Evolutionary conservation across 106 monocot genomes (phyloP), one percentile per base, ranked within the genome.

Genomic region (Platanthera guangdongensis): DNA sequence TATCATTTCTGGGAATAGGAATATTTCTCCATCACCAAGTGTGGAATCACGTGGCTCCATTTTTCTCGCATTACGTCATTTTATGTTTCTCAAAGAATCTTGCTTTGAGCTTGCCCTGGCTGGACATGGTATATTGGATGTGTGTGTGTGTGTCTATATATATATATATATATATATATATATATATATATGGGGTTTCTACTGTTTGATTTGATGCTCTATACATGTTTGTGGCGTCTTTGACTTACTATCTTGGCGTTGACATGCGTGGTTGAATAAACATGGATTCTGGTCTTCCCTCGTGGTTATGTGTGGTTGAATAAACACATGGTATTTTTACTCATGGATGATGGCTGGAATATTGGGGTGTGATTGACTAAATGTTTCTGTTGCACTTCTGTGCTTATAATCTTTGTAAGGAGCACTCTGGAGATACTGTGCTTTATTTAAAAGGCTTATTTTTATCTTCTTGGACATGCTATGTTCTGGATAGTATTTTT

Each of bases 111-210:
- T 28, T n/a, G 32, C 65, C 3, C 13, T 49, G 51, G 22, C 14
- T 52, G 55, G 51, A 39, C 39, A 21, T 75, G 25, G 55, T 46
- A 32, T 75, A 57, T 22, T 75, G 74, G 74, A 53, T 75, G 52
- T 75, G 68, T 68, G 74, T 51, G 11, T 0, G n/a, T 39, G 32
- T 2, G 32, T 30, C 11, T 60, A 21, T 19, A 19, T 60, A 60
- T 60, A 57, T 18, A 16, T 57, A 21, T 60, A 57, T 18, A 16
- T 57, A 21, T 60, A 25, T 60, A 21, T 19, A 19, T 60, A 60
- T 60, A 21, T 19, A 19, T 60, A 60, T 60, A 57, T 18, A 16
- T 57, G 8, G n/a, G 59, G 19, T 60, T 60, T 60, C 39, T 60
- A 9, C 11, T 63, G 22, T 28, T 21, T 32, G 14, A 7, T 55